A percentile compares a stretch with the other conserved stretches of the same genome.
Evolutionary conservation across 2,329 filamentous ascomycete species (phyloP).

Genomic region (Sporothrix curviconia): DNA sequence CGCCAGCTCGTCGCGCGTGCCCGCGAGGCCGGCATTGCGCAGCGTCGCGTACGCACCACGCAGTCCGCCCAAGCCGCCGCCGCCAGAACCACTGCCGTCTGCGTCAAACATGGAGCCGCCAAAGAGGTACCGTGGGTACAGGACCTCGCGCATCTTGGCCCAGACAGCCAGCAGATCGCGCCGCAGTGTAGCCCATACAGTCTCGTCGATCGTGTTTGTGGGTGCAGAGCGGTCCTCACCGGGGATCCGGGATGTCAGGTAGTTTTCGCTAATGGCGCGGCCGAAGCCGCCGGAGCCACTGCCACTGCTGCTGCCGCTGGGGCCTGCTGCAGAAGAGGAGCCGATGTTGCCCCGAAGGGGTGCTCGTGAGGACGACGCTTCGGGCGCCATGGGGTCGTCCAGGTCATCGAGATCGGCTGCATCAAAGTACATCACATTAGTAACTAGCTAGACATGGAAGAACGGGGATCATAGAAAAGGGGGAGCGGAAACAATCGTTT

Average conservation of each 20-base stretch:
- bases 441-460: background rate
- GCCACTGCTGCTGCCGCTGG: slow-evolving; percentile 52
- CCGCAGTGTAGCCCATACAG: slow-evolving; percentile 93
- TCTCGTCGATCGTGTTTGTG: slow-evolving; percentile 92
- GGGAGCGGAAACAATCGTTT: background rate
- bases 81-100: slow-evolving; percentile 32
- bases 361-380: slow-evolving; percentile 60
- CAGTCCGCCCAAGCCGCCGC: slow-evolving; percentile 25
- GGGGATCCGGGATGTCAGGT: slow-evolving; percentile 81
- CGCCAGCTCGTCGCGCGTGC: slow-evolving; percentile 56
- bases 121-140: slow-evolving; percentile 92
- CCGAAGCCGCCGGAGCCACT: slow-evolving; percentile 32
- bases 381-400: slow-evolving; percentile 69
- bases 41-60: slow-evolving; percentile 58
- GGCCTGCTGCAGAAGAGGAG: slow-evolving; percentile 69
- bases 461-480: too few relatives aligned
- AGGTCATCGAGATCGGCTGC: slow-evolving; percentile 83
- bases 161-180: slow-evolving; percentile 88
- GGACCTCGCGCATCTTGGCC: slow-evolving; percentile 96
- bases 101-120: slow-evolving; percentile 58
- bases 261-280: slow-evolving; percentile 62
- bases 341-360: slow-evolving; percentile 82
- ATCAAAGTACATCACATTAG: background rate
- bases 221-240: slow-evolving; percentile 88
- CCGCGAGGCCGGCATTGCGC: slow-evolving; percentile 50